Evolutionary conservation across 371 early-diverging fungal species (phyloP).

Genomic region (Rhizomucor pusillus): DNA sequence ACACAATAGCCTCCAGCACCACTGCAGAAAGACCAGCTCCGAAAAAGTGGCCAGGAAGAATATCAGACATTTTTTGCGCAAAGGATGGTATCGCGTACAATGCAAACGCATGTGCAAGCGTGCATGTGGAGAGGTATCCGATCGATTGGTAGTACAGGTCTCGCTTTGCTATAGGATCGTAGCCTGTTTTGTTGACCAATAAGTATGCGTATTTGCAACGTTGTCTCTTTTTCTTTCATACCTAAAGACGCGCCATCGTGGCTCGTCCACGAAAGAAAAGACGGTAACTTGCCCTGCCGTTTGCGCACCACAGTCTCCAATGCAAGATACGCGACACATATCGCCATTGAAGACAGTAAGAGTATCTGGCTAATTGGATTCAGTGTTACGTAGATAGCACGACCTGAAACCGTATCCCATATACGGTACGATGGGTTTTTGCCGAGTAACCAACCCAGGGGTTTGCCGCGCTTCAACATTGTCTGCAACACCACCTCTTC

Average conservation of each 20-base stretch:
- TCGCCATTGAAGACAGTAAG: slow-evolving; percentile 5
- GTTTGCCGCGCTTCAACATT: too few relatives aligned
- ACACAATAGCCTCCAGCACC: slow-evolving; percentile 20
- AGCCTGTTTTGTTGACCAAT: not conserved
- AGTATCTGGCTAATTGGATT: slow-evolving; percentile 22
- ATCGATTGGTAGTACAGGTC: slow-evolving; percentile 26
- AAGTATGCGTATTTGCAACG: too few relatives aligned
- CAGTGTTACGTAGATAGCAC: slow-evolving; percentile 19
- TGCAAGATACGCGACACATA: slow-evolving; percentile 6
- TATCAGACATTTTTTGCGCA: slow-evolving; percentile 22
- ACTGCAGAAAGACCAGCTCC: slow-evolving; percentile 17
- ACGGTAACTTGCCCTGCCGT: slow-evolving; percentile 23
- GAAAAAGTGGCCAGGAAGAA: slow-evolving; percentile 22
- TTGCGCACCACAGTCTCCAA: slow-evolving; percentile 19
- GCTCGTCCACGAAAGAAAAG: not conserved
- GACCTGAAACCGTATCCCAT: slow-evolving; percentile 28
- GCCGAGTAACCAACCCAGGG: slow-evolving; percentile 21
- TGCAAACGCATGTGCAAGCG: slow-evolving; percentile 10
- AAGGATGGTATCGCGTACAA: slow-evolving; percentile 11
- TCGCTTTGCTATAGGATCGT: slow-evolving; percentile 1
- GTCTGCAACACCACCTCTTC: too few relatives aligned
- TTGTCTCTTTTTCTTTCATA: too few relatives aligned
- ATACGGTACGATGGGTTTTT: slow-evolving; percentile 8
- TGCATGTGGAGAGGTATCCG: slow-evolving; percentile 17
- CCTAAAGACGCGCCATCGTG: not conserved